Evolutionary conservation across 164 flowering plant genomes (phyloP).

Genomic region (Sedum album): DNA sequence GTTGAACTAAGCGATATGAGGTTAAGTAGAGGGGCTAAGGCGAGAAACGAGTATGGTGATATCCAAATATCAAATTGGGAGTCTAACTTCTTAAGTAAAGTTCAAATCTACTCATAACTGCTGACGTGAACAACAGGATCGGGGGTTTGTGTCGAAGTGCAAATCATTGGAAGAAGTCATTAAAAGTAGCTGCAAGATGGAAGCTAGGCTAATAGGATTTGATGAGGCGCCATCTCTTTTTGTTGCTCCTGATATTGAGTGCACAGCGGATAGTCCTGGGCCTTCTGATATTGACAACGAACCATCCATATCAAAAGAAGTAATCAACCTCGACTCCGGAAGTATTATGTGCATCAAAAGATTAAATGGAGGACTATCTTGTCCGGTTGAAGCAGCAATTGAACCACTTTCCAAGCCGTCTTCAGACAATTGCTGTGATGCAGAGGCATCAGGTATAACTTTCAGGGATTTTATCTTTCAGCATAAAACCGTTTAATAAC

Average conservation of each 20-base stretch:
- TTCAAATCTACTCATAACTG: not conserved
- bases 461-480: not conserved
- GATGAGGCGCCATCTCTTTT: slow-evolving; percentile 42
- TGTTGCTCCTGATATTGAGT: slow-evolving; percentile 14
- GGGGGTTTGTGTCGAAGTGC: slow-evolving; percentile 36
- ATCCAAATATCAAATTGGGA: too few relatives aligned
- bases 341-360: not conserved
- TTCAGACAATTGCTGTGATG: not conserved
- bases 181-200: slow-evolving; percentile 33
- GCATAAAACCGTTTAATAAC: not conserved
- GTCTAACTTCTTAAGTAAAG: too few relatives aligned
- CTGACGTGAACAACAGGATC: slow-evolving; percentile 34
- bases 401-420: not conserved
- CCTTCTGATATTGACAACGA: slow-evolving; percentile 10
- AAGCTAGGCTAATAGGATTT: slow-evolving; percentile 67
- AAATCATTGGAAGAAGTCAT: slow-evolving; percentile 49
- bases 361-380: not conserved
- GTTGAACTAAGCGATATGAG: too few relatives aligned
- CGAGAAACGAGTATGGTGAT: too few relatives aligned
- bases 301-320: not conserved
- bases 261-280: slow-evolving; percentile 13
- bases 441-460: slow-evolving; percentile 22
- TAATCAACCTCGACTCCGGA: not conserved
- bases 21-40: too few relatives aligned
- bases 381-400: not conserved